Evolutionary conservation across 305 asterid species (phyloP).

Genomic region (Ajuga reptans): DNA sequence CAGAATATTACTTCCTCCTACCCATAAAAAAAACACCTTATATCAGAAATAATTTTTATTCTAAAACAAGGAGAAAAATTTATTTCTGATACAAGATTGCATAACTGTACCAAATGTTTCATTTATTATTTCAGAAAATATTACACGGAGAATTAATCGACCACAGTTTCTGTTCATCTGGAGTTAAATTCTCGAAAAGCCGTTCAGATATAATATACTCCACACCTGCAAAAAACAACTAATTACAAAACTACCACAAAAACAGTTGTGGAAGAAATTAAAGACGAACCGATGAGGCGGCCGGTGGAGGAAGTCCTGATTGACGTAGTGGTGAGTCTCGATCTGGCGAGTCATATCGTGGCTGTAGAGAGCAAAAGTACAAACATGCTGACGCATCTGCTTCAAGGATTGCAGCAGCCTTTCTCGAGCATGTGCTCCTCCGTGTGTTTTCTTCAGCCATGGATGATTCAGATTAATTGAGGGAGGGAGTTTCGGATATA

Average conservation of each 20-base stretch:
- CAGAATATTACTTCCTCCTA: too few relatives aligned
- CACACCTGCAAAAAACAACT: constrained; percentile 36
- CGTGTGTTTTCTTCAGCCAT: constrained; percentile 28
- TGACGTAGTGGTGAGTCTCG: constrained; percentile 70
- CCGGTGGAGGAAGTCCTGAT: constrained; percentile 68
- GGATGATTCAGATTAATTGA: too few relatives aligned
- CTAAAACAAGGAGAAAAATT: too few relatives aligned
- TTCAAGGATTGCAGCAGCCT: constrained; percentile 59
- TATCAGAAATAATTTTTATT: too few relatives aligned
- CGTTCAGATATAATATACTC: constrained; percentile 61
- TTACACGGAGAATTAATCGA: too few relatives aligned
- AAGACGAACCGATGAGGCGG: constrained; percentile 53
- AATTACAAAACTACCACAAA: neutral
- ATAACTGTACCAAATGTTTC: too few relatives aligned
- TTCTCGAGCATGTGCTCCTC: constrained; percentile 56
- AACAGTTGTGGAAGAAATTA: neutral
- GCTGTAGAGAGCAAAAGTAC: constrained; percentile 70
- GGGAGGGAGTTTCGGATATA: neutral
- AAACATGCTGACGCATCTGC: constrained; percentile 61
- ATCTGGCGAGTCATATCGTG: constrained; percentile 77
- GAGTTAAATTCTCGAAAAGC: constrained; percentile 44
- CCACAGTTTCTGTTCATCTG: constrained; percentile 79
- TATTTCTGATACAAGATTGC: too few relatives aligned
- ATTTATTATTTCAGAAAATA: too few relatives aligned
- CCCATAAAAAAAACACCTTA: too few relatives aligned